Conservation (phyloP, 2,329 filamentous ascomycete genomes). For the Chaetomium globosum region DNA sequence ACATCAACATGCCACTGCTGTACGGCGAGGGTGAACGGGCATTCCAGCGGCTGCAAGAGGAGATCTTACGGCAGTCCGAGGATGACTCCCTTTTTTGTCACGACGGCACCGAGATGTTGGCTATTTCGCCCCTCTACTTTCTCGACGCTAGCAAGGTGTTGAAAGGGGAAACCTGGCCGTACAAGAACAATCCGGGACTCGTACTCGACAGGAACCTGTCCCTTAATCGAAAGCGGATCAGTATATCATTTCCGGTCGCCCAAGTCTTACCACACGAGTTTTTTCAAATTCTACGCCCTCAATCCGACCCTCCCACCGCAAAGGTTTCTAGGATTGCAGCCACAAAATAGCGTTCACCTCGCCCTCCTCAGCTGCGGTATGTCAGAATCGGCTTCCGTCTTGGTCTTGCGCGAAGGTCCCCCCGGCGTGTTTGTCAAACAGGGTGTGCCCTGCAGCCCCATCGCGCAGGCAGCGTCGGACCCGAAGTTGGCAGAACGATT, state of each 20-base stretch:
- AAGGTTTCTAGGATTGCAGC: neutral
- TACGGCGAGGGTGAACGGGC: constrained; percentile 45
- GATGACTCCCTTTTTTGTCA: constrained; percentile 22
- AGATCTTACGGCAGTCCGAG: constrained; percentile 38
- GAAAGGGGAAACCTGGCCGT: constrained; percentile 3
- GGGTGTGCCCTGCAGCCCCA: no score
- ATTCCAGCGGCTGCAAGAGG: constrained; percentile 40
- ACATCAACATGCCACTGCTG: constrained; percentile 48
- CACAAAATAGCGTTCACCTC: neutral
- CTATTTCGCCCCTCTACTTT: constrained; percentile 3
- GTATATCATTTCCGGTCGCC: neutral
- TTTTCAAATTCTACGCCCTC: neutral
- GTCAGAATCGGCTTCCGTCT: neutral
- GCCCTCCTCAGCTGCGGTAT: constrained; percentile 14
- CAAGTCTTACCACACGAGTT: neutral
- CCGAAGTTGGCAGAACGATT: neutral
- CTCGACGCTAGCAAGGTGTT: neutral
- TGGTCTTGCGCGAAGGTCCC: neutral
- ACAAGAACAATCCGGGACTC: constrained; percentile 1
- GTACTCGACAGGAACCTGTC: neutral
- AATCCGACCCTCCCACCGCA: no score
- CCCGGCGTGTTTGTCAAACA: constrained; percentile 10
- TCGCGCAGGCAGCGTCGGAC: neutral
- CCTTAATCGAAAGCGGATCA: constrained; percentile 5
- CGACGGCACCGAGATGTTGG: neutral